A percentile compares a stretch with the other conserved stretches of the same genome.
Conservation (phyloP, 2,329 filamentous ascomycete genomes). For the Stylonectria norvegica region DNA sequence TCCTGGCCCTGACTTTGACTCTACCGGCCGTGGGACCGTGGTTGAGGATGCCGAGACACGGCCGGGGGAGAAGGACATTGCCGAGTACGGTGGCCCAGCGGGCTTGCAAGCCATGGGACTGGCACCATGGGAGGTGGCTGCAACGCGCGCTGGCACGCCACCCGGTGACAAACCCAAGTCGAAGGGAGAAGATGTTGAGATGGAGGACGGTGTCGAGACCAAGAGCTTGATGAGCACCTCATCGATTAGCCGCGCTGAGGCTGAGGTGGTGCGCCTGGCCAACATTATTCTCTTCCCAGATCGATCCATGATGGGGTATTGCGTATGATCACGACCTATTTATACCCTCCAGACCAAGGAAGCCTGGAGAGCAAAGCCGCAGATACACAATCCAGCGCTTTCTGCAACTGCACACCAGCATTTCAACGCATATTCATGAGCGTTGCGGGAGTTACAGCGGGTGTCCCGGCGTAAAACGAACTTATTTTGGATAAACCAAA, state of each 20-base stretch:
- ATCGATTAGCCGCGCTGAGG: constrained; percentile 40
- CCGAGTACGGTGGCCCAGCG: constrained; percentile 46
- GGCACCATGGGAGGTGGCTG: constrained; percentile 45
- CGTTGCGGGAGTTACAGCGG: too few species aligned
- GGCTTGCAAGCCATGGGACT: constrained; percentile 58
- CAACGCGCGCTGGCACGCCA: constrained; percentile 29
- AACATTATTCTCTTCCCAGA: constrained; percentile 58
- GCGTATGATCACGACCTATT: constrained; percentile 21
- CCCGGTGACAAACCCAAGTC: constrained; percentile 19
- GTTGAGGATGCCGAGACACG: constrained; percentile 50
- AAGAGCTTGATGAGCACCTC: constrained; percentile 26
- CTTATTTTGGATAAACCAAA: too few species aligned
- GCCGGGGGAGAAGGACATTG: constrained; percentile 50
- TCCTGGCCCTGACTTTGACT: constrained; percentile 54
- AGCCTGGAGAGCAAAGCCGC: too few species aligned
- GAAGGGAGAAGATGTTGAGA: constrained; percentile 28
- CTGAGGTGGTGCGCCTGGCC: constrained; percentile 51
- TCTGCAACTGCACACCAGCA: too few species aligned
- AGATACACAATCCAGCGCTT: too few species aligned
- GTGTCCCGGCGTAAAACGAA: too few species aligned
- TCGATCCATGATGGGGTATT: constrained; percentile 36
- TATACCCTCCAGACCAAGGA: too few species aligned
- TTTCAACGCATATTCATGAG: too few species aligned
- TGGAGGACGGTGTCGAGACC: constrained; percentile 18
- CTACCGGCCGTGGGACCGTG: constrained; percentile 44